Percentiles rank a stretch among this genome's conserved stretches.
Evolutionary conservation across 345 rosid species (phyloP).

Genomic region (Garcia nutans): DNA sequence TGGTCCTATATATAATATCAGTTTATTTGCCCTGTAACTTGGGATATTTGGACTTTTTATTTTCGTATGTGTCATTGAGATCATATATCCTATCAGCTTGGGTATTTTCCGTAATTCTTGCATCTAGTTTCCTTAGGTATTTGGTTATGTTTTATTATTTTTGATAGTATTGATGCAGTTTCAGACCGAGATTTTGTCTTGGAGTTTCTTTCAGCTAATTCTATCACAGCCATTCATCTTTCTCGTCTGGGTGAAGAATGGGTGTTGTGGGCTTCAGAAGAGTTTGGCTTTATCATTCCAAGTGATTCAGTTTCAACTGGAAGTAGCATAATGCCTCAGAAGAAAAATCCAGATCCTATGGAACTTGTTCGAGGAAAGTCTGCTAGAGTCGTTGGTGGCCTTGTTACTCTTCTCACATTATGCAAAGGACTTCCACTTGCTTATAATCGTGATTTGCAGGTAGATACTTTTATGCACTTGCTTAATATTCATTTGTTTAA

Average conservation of each 20-base stretch:
- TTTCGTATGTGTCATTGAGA: not conserved
- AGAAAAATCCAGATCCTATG: slow-evolving; percentile 99
- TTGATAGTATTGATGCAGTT: slow-evolving; percentile 82
- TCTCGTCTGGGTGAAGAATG: slow-evolving; percentile 97
- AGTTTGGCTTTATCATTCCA: slow-evolving; percentile 84
- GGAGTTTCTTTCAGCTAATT: slow-evolving; percentile 77
- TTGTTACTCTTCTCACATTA: slow-evolving; percentile 73
- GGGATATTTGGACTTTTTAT: not conserved
- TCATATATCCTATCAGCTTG: not conserved
- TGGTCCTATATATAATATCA: not conserved
- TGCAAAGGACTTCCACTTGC: slow-evolving; percentile 99
- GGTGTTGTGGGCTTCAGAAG: slow-evolving; percentile 99
- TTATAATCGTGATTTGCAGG: slow-evolving; percentile 94
- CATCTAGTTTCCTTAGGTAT: not conserved
- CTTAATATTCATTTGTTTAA: not conserved
- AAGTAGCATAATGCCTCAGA: slow-evolving; percentile 99
- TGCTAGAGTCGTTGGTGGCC: slow-evolving; percentile 77
- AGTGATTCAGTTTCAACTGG: slow-evolving; percentile 93
- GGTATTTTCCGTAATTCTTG: not conserved
- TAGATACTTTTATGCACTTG: slow-evolving; percentile 11
- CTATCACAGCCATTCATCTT: slow-evolving; percentile 77
- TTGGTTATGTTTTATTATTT: slow-evolving; percentile 21
- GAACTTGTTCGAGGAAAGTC: slow-evolving; percentile 97
- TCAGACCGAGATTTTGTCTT: slow-evolving; percentile 86
- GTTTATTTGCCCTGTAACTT: not conserved